These are phyloP conservation scores for Globisporangium viniferum DNA, from an alignment of 352 stramenopile species.

Conservation along the genomic window DNA sequence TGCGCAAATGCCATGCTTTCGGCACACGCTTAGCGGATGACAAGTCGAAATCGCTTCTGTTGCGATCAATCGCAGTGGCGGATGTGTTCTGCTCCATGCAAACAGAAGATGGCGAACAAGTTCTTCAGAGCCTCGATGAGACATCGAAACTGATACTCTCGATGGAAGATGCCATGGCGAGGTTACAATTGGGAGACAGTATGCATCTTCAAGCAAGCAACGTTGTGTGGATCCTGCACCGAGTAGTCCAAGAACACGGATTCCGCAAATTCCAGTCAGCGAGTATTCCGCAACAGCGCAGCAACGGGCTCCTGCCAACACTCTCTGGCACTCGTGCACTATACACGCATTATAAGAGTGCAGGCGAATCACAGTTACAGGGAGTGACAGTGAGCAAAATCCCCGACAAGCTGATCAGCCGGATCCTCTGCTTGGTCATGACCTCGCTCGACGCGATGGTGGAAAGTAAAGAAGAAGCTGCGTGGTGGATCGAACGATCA, in stretches of 20 bases:
- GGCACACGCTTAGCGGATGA: conserved; percentile 6
- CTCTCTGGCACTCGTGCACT: conserved; percentile 6
- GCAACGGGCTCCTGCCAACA: background rate
- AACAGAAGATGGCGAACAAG: background rate
- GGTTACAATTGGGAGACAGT: background rate
- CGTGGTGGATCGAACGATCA: conserved; percentile 15
- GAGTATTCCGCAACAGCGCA: background rate
- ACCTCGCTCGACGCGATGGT: conserved; percentile 3
- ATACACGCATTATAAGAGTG: conserved; percentile 7
- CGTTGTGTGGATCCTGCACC: conserved; percentile 17
- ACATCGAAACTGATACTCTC: conserved; percentile 12
- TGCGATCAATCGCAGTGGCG: conserved; percentile 15
- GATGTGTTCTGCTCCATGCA: conserved; percentile 14
- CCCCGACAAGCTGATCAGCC: conserved; percentile 4
- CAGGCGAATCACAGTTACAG: background rate
- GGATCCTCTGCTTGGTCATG: conserved; percentile 15
- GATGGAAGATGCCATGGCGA: background rate
- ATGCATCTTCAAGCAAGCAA: conserved; percentile 10
- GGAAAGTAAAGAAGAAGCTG: conserved; percentile 4
- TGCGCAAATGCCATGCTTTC: conserved; percentile 10
- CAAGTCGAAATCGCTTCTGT: conserved; percentile 4
- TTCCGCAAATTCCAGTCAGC: background rate
- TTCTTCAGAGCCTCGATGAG: conserved; percentile 7
- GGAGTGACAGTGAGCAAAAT: background rate
- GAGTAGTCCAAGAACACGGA: conserved; percentile 10